Conservation (phyloP, 2,329 filamentous ascomycete genomes). For the Metarhizium guizhouense region DNA sequence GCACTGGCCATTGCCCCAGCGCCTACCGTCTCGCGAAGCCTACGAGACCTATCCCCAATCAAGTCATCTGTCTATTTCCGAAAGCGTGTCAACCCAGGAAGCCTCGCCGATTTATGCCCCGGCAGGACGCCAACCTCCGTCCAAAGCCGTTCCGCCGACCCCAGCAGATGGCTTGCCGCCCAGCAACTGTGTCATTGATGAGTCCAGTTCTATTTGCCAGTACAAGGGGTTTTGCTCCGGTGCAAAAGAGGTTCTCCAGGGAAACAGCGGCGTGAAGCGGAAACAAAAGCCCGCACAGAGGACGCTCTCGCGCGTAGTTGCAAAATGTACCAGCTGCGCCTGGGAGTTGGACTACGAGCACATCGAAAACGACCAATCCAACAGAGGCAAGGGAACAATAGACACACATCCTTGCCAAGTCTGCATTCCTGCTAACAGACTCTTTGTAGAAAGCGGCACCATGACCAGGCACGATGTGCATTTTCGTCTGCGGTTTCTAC, state of each 20-base stretch:
- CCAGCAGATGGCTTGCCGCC: not conserved
- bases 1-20: constrained; percentile 1
- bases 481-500: constrained; percentile 45
- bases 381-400: constrained; percentile 26
- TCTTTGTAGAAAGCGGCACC: constrained; percentile 26
- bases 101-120: not conserved
- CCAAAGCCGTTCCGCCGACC: not conserved
- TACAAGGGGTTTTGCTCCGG: constrained; percentile 47
- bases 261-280: constrained; percentile 40
- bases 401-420: not conserved
- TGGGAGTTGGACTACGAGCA: constrained; percentile 44
- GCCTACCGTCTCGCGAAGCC: not conserved
- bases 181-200: constrained; percentile 32
- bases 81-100: constrained; percentile 1
- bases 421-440: not conserved
- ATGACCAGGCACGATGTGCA: constrained; percentile 34
- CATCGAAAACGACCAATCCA: constrained; percentile 42
- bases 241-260: constrained; percentile 39
- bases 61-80: not conserved
- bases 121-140: not conserved
- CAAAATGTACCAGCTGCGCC: constrained; percentile 42
- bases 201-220: constrained; percentile 39
- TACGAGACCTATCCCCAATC: not conserved
- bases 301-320: constrained; percentile 20
- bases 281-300: constrained; percentile 37